A percentile compares a stretch with the other conserved stretches of the same genome.
These are phyloP conservation scores for Apiospora saccharicola DNA, from an alignment of 2,329 filamentous ascomycete species.

Conservation along the genomic window DNA sequence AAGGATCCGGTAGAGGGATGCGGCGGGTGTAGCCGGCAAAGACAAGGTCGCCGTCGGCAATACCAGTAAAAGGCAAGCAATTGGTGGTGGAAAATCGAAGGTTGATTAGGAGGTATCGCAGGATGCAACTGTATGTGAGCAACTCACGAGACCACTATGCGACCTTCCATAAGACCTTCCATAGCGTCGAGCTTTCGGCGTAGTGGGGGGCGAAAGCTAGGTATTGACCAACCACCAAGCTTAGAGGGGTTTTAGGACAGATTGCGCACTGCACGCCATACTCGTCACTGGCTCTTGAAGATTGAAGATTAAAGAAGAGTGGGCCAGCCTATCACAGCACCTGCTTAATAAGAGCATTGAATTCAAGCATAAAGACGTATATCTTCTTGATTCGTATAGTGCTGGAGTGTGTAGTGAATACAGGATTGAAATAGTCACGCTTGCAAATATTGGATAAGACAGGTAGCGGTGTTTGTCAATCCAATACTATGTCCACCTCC, in stretches of 20 bases:
- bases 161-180: background rate
- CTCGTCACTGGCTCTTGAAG: background rate
- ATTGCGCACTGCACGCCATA: background rate
- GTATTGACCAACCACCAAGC: background rate
- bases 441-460: background rate
- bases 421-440: background rate
- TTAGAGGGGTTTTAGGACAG: slow-evolving; percentile 13
- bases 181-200: background rate
- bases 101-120: background rate
- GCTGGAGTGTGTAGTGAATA: background rate
- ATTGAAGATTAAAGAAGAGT: background rate
- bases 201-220: slow-evolving; percentile 4
- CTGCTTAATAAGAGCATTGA: background rate
- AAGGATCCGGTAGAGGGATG: slow-evolving; percentile 15
- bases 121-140: background rate
- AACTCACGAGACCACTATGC: background rate
- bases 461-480: background rate
- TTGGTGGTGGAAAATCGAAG: background rate
- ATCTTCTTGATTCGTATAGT: background rate
- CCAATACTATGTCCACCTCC: no score
- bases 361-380: background rate
- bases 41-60: background rate
- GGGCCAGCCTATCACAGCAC: slow-evolving; percentile 8
- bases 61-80: background rate
- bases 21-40: slow-evolving; percentile 1